Evolutionary conservation across 208 protist species (phyloP).

Genomic region (Acanthamoeba sp.): DNA sequence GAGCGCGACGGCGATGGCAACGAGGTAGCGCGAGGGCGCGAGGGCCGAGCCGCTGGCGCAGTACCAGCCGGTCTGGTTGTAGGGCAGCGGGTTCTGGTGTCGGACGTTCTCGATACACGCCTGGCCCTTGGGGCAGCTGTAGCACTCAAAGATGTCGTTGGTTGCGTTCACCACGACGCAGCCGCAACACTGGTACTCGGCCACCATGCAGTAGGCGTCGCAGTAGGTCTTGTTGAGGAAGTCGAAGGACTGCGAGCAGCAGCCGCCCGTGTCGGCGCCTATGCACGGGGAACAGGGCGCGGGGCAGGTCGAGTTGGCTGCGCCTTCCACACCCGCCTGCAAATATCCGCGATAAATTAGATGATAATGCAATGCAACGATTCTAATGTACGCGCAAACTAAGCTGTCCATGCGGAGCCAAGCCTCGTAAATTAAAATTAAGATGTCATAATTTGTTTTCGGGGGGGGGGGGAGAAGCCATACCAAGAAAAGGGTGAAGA

Average conservation of each 20-base stretch:
- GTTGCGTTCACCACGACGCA: constrained; percentile 8
- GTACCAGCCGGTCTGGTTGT: constrained; percentile 46
- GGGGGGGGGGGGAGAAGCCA: background rate
- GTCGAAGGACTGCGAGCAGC: background rate
- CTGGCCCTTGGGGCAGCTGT: constrained; percentile 35
- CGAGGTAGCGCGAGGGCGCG: constrained; percentile 10
- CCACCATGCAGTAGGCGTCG: constrained; percentile 55
- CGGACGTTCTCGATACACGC: constrained; percentile 18
- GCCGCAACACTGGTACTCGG: constrained; percentile 30
- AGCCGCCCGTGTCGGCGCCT: background rate
- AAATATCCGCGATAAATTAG: background rate
- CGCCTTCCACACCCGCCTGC: constrained; percentile 7
- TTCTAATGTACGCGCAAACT: too few relatives aligned
- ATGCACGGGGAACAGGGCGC: background rate
- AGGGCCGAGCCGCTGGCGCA: constrained; percentile 37
- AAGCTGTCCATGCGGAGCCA: too few relatives aligned
- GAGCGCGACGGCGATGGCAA: background rate
- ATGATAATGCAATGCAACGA: background rate
- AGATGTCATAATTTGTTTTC: background rate
- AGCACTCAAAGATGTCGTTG: constrained; percentile 55
- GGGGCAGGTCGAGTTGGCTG: background rate
- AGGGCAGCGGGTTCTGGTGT: constrained; percentile 15
- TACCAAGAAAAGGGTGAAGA: background rate
- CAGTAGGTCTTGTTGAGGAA: background rate
- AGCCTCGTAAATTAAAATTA: too few relatives aligned